Conservation (phyloP, 1,139 yeast genomes). For the Kazachstania sp. region DNA sequence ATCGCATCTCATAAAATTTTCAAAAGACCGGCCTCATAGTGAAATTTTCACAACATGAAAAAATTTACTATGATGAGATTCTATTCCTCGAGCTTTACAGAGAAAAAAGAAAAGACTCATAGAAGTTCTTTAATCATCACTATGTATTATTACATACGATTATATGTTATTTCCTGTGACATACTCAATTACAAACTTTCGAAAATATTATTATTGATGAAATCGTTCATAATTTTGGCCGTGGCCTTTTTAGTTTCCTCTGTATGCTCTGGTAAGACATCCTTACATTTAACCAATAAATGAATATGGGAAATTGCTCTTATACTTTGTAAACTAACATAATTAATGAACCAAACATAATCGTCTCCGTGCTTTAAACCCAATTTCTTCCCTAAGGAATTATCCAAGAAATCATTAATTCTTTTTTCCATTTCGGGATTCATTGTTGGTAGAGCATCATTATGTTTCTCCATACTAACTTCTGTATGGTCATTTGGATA, state of each 20-base stretch:
- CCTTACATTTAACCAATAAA: slow-evolving; percentile 35
- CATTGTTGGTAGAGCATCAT: slow-evolving; percentile 8
- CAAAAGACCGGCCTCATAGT: too few relatives aligned
- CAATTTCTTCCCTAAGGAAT: slow-evolving; percentile 12
- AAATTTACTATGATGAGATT: too few relatives aligned
- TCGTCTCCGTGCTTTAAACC: slow-evolving; percentile 9
- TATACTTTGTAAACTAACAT: slow-evolving; percentile 54
- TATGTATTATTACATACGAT: not conserved
- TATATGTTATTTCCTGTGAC: too few relatives aligned
- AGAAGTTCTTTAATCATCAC: not conserved
- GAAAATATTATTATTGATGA: not conserved
- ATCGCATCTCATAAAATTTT: too few relatives aligned
- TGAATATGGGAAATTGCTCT: slow-evolving; percentile 54
- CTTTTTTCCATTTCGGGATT: slow-evolving; percentile 9
- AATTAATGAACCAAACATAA: slow-evolving; percentile 52
- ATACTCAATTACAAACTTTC: not conserved
- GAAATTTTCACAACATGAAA: too few relatives aligned
- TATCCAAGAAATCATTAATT: slow-evolving; percentile 17
- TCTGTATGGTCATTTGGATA: slow-evolving; percentile 16
- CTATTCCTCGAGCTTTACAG: too few relatives aligned
- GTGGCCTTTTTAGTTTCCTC: not conserved
- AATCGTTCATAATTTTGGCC: not conserved
- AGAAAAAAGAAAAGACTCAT: too few relatives aligned
- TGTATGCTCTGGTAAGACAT: not conserved
- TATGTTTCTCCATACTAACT: slow-evolving; percentile 3